A percentile compares a stretch with the other conserved stretches of the same genome.
Evolutionary conservation across 768 basidiomycete genomes (phyloP).

Genomic region (Suillus discolor): DNA sequence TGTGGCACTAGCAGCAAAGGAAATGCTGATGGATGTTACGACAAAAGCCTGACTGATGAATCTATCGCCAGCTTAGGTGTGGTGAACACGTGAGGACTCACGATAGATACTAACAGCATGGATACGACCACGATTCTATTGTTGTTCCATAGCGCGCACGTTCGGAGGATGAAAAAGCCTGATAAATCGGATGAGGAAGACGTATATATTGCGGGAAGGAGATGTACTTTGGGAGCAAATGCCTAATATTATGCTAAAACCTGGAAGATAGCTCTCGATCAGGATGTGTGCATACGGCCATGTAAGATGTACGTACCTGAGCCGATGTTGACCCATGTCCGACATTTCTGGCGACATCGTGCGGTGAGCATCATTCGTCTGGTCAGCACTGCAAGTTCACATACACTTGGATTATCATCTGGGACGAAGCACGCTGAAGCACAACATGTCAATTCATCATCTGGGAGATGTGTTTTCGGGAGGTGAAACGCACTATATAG

Average conservation of each 20-base stretch:
- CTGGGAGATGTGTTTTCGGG: background rate
- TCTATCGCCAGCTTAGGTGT: background rate
- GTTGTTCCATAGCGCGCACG: slow-evolving; percentile 1
- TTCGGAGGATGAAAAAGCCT: slow-evolving; percentile 1
- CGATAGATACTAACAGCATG: background rate
- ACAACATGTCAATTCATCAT: background rate
- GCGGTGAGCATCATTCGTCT: background rate
- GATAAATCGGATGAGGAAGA: background rate
- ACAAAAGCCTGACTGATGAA: background rate
- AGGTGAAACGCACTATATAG: background rate
- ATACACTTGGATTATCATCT: background rate
- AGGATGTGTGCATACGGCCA: no score
- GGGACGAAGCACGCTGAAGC: background rate
- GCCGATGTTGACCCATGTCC: background rate
- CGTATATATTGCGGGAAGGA: background rate
- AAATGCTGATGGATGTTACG: background rate
- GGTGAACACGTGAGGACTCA: background rate
- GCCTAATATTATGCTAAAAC: background rate
- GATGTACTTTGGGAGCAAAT: background rate
- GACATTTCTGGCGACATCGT: background rate
- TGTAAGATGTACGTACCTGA: background rate
- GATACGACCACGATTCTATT: background rate
- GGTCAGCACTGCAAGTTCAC: background rate
- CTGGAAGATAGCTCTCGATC: background rate
- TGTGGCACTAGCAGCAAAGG: background rate